Evolutionary conservation across 768 basidiomycete genomes (phyloP).

Genomic region (Peribolospora kevripleyi): DNA sequence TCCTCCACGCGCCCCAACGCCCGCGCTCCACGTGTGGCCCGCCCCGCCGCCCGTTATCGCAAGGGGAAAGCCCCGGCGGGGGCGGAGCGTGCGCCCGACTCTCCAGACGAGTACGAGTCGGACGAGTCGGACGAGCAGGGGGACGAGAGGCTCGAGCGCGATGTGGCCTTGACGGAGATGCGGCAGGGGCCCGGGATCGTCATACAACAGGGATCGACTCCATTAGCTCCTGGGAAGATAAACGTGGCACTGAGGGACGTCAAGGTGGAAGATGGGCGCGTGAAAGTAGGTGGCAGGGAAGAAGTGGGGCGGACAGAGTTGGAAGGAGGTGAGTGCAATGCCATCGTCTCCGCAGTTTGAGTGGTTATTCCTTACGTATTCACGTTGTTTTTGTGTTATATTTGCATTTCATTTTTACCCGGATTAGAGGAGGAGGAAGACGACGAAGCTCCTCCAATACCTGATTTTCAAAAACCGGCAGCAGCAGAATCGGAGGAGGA

Average conservation of each 20-base stretch:
- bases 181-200: constrained; percentile 23
- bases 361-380: constrained; percentile 13
- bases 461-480: not conserved
- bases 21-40: constrained; percentile 45
- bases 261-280: constrained; percentile 44
- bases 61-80: constrained; percentile 32
- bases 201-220: constrained; percentile 13
- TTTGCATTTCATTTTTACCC: constrained; percentile 9
- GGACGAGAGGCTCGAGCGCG: constrained; percentile 16
- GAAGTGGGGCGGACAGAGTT: constrained; percentile 50
- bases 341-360: not conserved
- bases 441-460: constrained; percentile 13
- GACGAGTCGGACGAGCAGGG: constrained; percentile 9
- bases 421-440: constrained; percentile 19
- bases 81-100: constrained; percentile 3
- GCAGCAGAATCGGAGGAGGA: constrained; percentile 5
- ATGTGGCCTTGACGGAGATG: constrained; percentile 39
- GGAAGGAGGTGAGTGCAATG: constrained; percentile 26
- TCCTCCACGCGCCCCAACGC: not conserved
- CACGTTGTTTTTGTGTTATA: not conserved
- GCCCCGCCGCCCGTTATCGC: constrained; percentile 66
- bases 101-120: constrained; percentile 7
- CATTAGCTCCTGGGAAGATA: constrained; percentile 28
- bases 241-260: constrained; percentile 57
- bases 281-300: constrained; percentile 50